A percentile compares a stretch with the other conserved stretches of the same genome.
Evolutionary conservation across 257 asterid genomes (phyloP).

Genomic region (Solanum clarkiae): DNA sequence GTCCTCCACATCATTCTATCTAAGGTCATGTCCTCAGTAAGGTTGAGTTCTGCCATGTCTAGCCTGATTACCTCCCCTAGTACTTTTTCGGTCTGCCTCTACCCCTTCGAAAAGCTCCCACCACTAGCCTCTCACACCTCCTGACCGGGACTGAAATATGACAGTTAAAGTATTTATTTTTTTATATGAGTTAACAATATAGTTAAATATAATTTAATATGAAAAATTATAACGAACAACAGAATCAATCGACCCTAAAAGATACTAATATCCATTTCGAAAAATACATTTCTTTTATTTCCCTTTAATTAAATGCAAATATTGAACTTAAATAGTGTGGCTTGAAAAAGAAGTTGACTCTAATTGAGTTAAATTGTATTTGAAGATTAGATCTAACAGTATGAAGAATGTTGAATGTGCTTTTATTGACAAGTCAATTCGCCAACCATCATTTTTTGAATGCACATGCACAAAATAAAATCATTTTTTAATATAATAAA

Average conservation of each 20-base stretch:
- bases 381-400: neutral
- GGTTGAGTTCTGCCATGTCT: too few relatives aligned
- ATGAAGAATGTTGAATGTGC: neutral
- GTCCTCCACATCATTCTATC: too few relatives aligned
- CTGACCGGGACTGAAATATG: too few relatives aligned
- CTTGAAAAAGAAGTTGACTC: neutral
- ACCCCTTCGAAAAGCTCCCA: too few relatives aligned
- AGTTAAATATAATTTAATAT: too few relatives aligned
- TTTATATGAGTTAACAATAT: neutral
- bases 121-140: too few relatives aligned
- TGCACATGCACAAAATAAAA: neutral
- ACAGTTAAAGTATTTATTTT: too few relatives aligned
- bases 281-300: neutral
- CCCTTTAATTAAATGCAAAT: neutral
- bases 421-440: neutral
- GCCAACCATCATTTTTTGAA: neutral
- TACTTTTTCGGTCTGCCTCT: too few relatives aligned
- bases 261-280: neutral
- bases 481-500: neutral
- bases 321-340: neutral
- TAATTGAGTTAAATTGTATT: neutral
- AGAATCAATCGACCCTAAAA: too few relatives aligned
- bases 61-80: too few relatives aligned
- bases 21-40: too few relatives aligned
- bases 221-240: too few relatives aligned